Conservation (phyloP, 1,284 basidiomycete genomes). For the Gomphus sp. region DNA sequence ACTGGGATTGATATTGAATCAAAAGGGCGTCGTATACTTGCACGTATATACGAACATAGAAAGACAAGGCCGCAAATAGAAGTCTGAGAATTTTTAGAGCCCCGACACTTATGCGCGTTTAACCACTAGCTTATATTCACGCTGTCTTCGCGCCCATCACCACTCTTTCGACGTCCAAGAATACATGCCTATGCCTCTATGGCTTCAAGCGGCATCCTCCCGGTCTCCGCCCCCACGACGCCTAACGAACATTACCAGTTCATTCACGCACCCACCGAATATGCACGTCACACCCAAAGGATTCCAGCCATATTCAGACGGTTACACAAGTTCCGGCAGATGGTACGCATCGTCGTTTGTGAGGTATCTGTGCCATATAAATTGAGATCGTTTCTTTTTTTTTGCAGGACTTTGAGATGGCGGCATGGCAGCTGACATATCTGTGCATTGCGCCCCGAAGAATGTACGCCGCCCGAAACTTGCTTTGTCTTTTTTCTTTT, state of each 20-base stretch:
- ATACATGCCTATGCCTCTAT: slow-evolving; percentile 4
- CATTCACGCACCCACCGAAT: slow-evolving; percentile 16
- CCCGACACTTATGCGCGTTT: neutral
- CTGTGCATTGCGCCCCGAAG: slow-evolving; percentile 82
- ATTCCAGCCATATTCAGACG: slow-evolving; percentile 73
- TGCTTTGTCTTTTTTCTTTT: no score
- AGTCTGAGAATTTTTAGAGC: neutral
- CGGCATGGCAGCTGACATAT: slow-evolving; percentile 90
- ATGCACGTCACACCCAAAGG: slow-evolving; percentile 35
- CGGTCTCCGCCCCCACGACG: slow-evolving; percentile 34
- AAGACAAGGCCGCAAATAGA: no score
- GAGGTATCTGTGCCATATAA: neutral
- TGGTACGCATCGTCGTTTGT: slow-evolving; percentile 44
- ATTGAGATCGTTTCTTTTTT: neutral
- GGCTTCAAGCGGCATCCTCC: slow-evolving; percentile 49
- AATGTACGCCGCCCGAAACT: no score
- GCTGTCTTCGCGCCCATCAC: neutral
- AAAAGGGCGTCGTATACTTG: no score
- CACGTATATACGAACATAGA: no score
- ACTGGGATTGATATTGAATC: no score
- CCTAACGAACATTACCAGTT: slow-evolving; percentile 15
- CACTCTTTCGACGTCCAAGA: slow-evolving; percentile 1
- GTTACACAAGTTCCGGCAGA: slow-evolving; percentile 74
- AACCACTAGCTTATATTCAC: neutral
- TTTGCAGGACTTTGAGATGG: slow-evolving; percentile 84